These are phyloP conservation scores for Hyaloscypha variabilis DNA, from an alignment of 495 filamentous ascomycete species.

Conservation along the genomic window DNA sequence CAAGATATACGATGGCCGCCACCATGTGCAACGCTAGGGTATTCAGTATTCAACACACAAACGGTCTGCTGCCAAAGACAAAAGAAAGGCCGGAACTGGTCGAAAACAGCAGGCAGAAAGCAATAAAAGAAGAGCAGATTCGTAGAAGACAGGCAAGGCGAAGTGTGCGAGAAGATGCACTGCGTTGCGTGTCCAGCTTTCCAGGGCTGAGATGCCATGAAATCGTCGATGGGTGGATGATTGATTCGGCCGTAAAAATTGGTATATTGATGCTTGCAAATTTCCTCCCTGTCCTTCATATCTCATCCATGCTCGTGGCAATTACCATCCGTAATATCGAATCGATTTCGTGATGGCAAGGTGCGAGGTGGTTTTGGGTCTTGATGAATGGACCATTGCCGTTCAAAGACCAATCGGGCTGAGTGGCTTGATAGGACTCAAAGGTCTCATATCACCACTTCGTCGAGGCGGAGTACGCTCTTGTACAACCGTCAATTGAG, in stretches of 20 bases:
- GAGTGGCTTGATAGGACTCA: slow-evolving; percentile 74
- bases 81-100: neutral
- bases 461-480: slow-evolving; percentile 38
- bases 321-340: neutral
- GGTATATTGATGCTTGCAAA: neutral
- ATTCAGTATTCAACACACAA: slow-evolving; percentile 18
- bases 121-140: neutral
- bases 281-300: neutral
- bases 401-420: slow-evolving; percentile 64
- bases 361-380: neutral
- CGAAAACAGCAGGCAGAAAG: neutral
- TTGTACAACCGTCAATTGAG: slow-evolving; percentile 44
- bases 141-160: neutral
- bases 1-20: slow-evolving; percentile 1
- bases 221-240: neutral
- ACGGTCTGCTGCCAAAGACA: neutral
- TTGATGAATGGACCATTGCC: neutral
- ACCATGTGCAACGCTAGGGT: slow-evolving; percentile 27
- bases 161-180: neutral
- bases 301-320: neutral
- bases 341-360: neutral
- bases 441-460: slow-evolving; percentile 42
- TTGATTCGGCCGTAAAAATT: neutral
- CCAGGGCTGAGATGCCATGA: neutral
- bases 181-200: neutral